Conservation (phyloP, 108 stramenopile species). For the Nitzschia sp. region DNA sequence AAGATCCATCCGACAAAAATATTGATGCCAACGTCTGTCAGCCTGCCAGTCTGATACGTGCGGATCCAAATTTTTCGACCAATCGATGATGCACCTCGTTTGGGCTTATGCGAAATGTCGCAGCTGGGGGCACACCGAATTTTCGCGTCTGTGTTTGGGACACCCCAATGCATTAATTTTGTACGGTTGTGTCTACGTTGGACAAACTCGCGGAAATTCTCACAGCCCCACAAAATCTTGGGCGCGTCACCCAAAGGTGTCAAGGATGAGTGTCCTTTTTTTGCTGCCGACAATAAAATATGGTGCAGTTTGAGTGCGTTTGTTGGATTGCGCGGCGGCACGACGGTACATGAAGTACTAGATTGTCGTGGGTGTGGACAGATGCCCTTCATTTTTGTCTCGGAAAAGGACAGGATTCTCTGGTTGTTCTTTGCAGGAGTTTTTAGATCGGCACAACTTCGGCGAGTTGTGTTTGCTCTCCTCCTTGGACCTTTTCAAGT, state of each 20-base stretch:
- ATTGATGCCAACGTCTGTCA: too few relatives aligned
- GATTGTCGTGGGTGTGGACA: background rate
- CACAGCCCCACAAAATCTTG: background rate
- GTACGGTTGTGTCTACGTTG: too few relatives aligned
- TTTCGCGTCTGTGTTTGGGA: background rate
- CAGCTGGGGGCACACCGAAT: background rate
- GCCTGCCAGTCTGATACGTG: too few relatives aligned
- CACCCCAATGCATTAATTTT: too few relatives aligned
- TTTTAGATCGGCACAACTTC: background rate
- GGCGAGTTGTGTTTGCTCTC: background rate
- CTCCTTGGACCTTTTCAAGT: too few relatives aligned
- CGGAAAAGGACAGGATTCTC: background rate
- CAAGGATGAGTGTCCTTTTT: too few relatives aligned
- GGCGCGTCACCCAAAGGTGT: background rate
- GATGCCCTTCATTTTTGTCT: constrained; percentile 8
- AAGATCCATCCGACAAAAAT: too few relatives aligned
- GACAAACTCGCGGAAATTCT: background rate
- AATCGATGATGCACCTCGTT: background rate
- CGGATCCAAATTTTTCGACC: too few relatives aligned
- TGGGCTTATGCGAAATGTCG: background rate
- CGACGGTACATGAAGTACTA: background rate
- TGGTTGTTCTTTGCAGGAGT: background rate
- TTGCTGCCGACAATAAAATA: too few relatives aligned
- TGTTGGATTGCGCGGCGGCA: too few relatives aligned
- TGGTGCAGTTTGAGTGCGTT: too few relatives aligned